Evolutionary conservation across 768 basidiomycete species (phyloP).

Genomic region (Lentinus brumalis): DNA sequence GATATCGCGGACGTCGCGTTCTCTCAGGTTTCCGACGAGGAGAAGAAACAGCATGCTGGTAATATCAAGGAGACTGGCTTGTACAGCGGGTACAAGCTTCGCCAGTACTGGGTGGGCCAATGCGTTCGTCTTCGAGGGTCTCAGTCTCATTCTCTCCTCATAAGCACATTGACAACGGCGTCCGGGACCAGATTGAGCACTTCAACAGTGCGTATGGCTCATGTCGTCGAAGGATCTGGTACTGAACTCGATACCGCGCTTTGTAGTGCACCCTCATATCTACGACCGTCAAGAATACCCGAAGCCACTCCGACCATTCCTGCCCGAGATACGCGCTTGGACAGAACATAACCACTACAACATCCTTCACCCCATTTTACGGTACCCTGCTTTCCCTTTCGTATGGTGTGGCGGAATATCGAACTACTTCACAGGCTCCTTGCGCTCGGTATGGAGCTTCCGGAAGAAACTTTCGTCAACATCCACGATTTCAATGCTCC

Average conservation of each 20-base stretch:
- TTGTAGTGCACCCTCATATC: conserved; percentile 32
- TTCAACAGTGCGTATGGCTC: conserved; percentile 38
- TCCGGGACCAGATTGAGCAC: conserved; percentile 48
- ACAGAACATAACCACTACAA: conserved; percentile 32
- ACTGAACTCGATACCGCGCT: neutral
- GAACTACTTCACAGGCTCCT: conserved; percentile 25
- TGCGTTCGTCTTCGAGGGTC: neutral
- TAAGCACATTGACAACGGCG: conserved; percentile 43
- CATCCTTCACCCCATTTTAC: conserved; percentile 30
- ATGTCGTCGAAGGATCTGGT: neutral
- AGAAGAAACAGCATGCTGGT: conserved; percentile 43
- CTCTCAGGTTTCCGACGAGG: conserved; percentile 40
- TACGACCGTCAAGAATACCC: conserved; percentile 29
- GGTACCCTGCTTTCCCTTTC: conserved; percentile 13
- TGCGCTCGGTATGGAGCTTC: conserved; percentile 36
- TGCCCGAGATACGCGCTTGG: conserved; percentile 35
- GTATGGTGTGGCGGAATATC: neutral
- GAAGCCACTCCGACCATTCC: conserved; percentile 28
- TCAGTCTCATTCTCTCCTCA: neutral
- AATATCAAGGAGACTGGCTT: conserved; percentile 46
- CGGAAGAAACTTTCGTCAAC: conserved; percentile 36
- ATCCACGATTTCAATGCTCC: conserved; percentile 30
- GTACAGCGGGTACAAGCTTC: conserved; percentile 55
- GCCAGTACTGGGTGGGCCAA: conserved; percentile 48
- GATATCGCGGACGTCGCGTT: conserved; percentile 51